A percentile compares a stretch with the other conserved stretches of the same genome.
Conservation (phyloP, 1,139 yeast genomes). For the Protomyces inouyei region DNA sequence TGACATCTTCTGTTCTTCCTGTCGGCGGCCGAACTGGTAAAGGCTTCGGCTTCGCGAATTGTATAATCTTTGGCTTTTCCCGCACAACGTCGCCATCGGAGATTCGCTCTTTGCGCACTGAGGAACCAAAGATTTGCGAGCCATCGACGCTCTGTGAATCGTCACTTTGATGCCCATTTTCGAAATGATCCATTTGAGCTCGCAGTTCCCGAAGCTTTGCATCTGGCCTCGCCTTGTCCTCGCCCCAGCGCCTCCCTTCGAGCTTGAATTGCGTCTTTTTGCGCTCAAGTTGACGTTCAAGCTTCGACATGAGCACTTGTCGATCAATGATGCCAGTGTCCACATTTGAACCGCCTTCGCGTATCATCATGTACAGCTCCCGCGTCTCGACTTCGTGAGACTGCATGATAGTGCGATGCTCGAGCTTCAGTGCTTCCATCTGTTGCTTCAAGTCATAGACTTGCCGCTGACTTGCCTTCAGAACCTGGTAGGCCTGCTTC, state of each 20-base stretch:
- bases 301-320: constrained; percentile 39
- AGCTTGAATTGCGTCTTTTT: constrained; percentile 59
- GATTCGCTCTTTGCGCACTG: not conserved
- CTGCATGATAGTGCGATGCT: constrained; percentile 70
- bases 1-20: not conserved
- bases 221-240: constrained; percentile 56
- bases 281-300: constrained; percentile 52
- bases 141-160: not conserved
- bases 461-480: constrained; percentile 61
- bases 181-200: constrained; percentile 45
- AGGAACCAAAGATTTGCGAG: not conserved
- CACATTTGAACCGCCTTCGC: constrained; percentile 41
- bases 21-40: constrained; percentile 7
- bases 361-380: constrained; percentile 68
- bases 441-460: constrained; percentile 63
- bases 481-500: constrained; percentile 65
- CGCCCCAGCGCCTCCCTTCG: constrained; percentile 49
- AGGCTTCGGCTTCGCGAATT: constrained; percentile 17
- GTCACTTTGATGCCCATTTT: not conserved
- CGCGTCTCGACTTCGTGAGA: constrained; percentile 84
- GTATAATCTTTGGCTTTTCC: constrained; percentile 24
- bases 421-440: constrained; percentile 61
- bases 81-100: constrained; percentile 8
- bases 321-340: constrained; percentile 39
- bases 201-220: constrained; percentile 68